Percentiles rank a stretch among this genome's conserved stretches.
Evolutionary conservation across 2,329 filamentous ascomycete species (phyloP).

Genomic region (Hymenoscyphus occultus): DNA sequence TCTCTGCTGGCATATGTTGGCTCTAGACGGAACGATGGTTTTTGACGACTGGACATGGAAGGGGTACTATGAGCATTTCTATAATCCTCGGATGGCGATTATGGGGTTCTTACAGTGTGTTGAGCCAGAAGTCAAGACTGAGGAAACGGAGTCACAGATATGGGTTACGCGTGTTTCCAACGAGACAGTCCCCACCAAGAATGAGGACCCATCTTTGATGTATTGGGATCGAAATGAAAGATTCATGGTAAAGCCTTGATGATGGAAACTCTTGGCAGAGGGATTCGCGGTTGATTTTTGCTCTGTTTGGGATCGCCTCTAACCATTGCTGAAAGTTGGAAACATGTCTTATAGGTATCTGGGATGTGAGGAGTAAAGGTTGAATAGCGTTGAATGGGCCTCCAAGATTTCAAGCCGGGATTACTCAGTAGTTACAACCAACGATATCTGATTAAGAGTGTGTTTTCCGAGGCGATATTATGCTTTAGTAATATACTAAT

Average conservation of each 20-base stretch:
- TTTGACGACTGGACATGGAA: not conserved
- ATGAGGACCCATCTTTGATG: not conserved
- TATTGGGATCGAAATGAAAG: not conserved
- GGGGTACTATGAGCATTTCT: not conserved
- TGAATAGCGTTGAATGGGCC: no score
- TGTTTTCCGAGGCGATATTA: no score
- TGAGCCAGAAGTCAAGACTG: not conserved
- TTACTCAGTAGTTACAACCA: no score
- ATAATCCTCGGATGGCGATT: not conserved
- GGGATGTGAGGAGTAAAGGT: no score
- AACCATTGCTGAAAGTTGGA: not conserved
- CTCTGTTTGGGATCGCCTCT: not conserved
- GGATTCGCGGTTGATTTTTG: not conserved
- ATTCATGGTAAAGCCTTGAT: not conserved
- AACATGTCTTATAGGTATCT: no score
- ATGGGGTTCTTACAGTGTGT: not conserved
- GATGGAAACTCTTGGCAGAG: not conserved
- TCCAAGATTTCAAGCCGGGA: no score
- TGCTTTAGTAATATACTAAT: no score
- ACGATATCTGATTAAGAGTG: no score
- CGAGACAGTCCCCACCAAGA: not conserved
- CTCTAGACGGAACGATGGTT: not conserved
- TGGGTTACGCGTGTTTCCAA: not conserved
- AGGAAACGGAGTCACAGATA: not conserved
- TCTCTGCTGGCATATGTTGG: constrained; percentile 2